phyloP scores from a whole-genome alignment of 495 filamentous ascomycete species.

The Aspergillus hancockii region DNA sequence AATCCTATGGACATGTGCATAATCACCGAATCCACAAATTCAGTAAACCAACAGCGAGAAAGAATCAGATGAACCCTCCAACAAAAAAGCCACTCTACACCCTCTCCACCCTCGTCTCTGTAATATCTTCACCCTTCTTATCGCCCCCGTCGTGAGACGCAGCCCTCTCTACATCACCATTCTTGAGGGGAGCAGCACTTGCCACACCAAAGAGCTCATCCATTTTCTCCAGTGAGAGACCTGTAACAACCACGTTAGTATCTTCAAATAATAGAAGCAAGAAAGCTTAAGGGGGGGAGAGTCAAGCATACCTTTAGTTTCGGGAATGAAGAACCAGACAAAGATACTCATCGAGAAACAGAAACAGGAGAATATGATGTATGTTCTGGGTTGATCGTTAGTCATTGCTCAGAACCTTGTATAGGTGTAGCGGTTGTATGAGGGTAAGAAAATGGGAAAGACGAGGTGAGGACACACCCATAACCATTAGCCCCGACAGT shows the following conservation, averaged over 20 bases:
- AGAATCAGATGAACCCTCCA: not conserved
- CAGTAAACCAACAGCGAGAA: not conserved
- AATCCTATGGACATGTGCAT: not conserved
- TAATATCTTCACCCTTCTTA: constrained; percentile 9
- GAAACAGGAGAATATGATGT: constrained; percentile 52
- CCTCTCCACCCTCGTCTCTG: constrained; percentile 15
- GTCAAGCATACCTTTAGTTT: constrained; percentile 64
- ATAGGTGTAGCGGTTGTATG: constrained; percentile 35
- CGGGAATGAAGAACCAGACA: constrained; percentile 71
- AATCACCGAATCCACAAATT: not conserved
- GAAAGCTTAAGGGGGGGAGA: not conserved
- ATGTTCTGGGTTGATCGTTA: constrained; percentile 24
- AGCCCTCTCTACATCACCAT: constrained; percentile 22
- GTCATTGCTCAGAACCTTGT: constrained; percentile 27
- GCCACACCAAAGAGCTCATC: constrained; percentile 55
- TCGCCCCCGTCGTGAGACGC: constrained; percentile 4
- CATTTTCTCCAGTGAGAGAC: constrained; percentile 50
- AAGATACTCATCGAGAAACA: constrained; percentile 68
- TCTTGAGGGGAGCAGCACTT: constrained; percentile 22
- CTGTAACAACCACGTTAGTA: constrained; percentile 14
- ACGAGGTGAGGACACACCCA: constrained; percentile 31
- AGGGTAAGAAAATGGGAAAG: not conserved
- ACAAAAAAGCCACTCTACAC: constrained; percentile 2
- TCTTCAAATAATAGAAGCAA: constrained; percentile 10
- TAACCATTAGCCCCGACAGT: constrained; percentile 65